phyloP scores from a whole-genome alignment of 1,284 basidiomycete genomes.

The Boletellus deceptivus region DNA sequence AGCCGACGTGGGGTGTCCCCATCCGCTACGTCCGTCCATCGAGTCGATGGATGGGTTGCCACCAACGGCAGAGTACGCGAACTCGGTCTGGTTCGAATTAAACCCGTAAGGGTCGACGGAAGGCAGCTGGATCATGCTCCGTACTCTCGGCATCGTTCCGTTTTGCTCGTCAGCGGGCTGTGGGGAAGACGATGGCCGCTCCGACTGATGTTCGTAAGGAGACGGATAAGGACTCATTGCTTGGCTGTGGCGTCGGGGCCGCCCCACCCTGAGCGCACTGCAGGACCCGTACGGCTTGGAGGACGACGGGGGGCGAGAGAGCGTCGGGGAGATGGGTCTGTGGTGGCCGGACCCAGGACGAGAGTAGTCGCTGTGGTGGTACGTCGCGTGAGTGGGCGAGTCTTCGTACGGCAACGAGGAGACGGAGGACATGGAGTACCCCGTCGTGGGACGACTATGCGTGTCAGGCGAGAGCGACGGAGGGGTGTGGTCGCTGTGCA shows the following conservation, averaged over 20 bases:
- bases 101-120: slow-evolving; percentile 67
- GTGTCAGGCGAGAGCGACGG: slow-evolving; percentile 73
- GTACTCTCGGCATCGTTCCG: slow-evolving; percentile 58
- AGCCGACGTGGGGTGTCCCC: slow-evolving; percentile 36
- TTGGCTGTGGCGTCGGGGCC: slow-evolving; percentile 73
- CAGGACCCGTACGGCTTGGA: slow-evolving; percentile 48
- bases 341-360: slow-evolving; percentile 72
- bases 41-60: slow-evolving; percentile 48
- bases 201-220: slow-evolving; percentile 66
- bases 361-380: slow-evolving; percentile 58
- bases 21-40: slow-evolving; percentile 44
- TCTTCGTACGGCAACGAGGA: slow-evolving; percentile 73
- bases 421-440: slow-evolving; percentile 78
- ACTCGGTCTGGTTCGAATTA: slow-evolving; percentile 64
- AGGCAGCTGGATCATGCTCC: slow-evolving; percentile 76
- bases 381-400: slow-evolving; percentile 42
- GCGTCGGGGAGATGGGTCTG: slow-evolving; percentile 56
- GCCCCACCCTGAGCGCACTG: slow-evolving; percentile 61
- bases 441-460: slow-evolving; percentile 70
- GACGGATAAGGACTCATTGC: slow-evolving; percentile 80
- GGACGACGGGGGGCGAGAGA: slow-evolving; percentile 63
- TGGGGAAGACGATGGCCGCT: slow-evolving; percentile 71
- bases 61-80: slow-evolving; percentile 68
- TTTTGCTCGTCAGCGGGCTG: slow-evolving; percentile 60
- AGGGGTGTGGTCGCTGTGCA: slow-evolving; percentile 63